A percentile compares a stretch with the other conserved stretches of the same genome.
These are phyloP conservation scores for Eucalyptus globulus DNA, from an alignment of 345 rosid species.

Conservation along the genomic window DNA sequence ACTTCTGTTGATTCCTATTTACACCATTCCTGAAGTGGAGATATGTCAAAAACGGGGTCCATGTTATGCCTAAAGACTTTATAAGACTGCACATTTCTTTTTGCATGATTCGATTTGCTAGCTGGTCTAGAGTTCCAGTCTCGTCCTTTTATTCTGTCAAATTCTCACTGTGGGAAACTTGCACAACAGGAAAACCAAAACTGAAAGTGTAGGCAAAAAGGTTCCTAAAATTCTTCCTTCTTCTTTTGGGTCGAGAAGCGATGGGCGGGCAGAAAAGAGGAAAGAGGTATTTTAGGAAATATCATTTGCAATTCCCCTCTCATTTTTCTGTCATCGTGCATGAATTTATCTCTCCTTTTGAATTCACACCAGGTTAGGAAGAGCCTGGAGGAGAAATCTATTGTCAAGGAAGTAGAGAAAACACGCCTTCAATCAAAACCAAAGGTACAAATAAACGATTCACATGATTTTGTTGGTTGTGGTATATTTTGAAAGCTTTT, in stretches of 20 bases:
- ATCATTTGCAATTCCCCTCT: not conserved
- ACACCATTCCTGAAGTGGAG: not conserved
- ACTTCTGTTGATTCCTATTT: not conserved
- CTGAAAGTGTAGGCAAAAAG: constrained; percentile 13
- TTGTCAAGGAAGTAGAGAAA: constrained; percentile 14
- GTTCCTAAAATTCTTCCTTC: constrained; percentile 34
- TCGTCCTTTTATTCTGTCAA: not conserved
- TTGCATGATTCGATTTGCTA: not conserved
- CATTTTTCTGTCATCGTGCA: not conserved
- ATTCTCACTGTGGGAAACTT: not conserved
- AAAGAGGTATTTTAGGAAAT: constrained; percentile 24
- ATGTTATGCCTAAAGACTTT: not conserved
- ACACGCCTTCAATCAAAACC: constrained; percentile 15
- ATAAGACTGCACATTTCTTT: not conserved
- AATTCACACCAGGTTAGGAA: constrained; percentile 18
- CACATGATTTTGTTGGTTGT: not conserved
- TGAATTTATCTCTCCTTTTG: not conserved
- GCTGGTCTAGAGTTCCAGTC: not conserved
- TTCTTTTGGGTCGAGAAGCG: constrained; percentile 21
- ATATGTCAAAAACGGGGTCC: not conserved
- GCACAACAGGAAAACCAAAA: constrained; percentile 4
- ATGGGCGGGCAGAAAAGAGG: constrained; percentile 18
- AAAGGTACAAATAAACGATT: constrained; percentile 14
- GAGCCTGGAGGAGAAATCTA: constrained; percentile 23
- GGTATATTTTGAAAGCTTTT: not conserved